Evolutionary conservation across 192 early-diverging fungal species (phyloP).

Genomic region (Coemansia sp.): DNA sequence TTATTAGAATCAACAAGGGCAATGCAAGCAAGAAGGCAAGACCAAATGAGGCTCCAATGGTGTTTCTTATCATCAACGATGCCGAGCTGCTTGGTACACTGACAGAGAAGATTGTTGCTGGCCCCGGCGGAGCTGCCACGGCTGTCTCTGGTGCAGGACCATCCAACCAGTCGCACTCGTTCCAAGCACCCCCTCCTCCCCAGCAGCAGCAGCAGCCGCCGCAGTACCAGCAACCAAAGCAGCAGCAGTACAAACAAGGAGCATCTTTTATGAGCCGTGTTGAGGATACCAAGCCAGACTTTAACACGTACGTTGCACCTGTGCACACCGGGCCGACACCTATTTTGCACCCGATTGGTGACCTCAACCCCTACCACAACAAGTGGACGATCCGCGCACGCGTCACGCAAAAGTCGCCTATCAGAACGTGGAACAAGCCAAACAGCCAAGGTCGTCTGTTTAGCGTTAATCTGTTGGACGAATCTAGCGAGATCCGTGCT

Average conservation of each 20-base stretch:
- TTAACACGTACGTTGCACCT: slow-evolving; percentile 17
- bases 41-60: slow-evolving; percentile 16
- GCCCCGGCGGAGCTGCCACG: neutral
- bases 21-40: slow-evolving; percentile 29
- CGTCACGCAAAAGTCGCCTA: slow-evolving; percentile 77
- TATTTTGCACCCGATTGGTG: slow-evolving; percentile 57
- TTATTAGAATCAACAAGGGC: slow-evolving; percentile 29
- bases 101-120: slow-evolving; percentile 13
- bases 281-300: slow-evolving; percentile 22
- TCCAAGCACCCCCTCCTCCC: slow-evolving; percentile 1
- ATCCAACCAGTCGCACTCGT: neutral
- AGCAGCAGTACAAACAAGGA: slow-evolving; percentile 35
- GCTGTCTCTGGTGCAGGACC: no score
- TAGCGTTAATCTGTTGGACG: slow-evolving; percentile 81
- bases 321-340: slow-evolving; percentile 35
- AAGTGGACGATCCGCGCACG: slow-evolving; percentile 96
- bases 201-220: slow-evolving; percentile 4
- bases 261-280: slow-evolving; percentile 45
- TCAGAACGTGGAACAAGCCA: slow-evolving; percentile 76
- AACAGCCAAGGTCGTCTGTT: slow-evolving; percentile 83
- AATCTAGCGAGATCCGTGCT: slow-evolving; percentile 88
- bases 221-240: slow-evolving; percentile 29
- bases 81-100: slow-evolving; percentile 34
- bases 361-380: slow-evolving; percentile 85
- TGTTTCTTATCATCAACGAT: slow-evolving; percentile 34